phyloP scores from a whole-genome alignment of 495 filamentous ascomycete genomes.

The Hypoxylon cercidicola region DNA sequence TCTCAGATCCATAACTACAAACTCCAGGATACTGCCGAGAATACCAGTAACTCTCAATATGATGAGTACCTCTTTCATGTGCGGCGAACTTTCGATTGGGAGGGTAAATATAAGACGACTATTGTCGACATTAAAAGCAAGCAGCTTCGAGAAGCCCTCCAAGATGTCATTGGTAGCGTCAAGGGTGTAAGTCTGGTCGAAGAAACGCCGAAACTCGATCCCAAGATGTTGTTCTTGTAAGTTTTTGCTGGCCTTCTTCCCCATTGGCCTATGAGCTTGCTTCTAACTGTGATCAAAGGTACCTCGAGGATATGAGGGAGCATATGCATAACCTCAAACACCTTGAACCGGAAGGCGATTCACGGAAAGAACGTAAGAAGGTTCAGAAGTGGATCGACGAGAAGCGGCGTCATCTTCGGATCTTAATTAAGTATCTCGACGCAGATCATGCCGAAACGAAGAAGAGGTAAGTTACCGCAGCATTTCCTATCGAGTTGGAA shows the following conservation, averaged over 20 bases:
- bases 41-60: slow-evolving; percentile 77
- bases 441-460: slow-evolving; percentile 82
- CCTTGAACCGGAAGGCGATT: slow-evolving; percentile 54
- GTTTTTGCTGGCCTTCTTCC: slow-evolving; percentile 13
- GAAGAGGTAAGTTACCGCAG: slow-evolving; percentile 55
- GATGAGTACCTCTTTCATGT: slow-evolving; percentile 90
- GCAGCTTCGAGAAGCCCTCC: slow-evolving; percentile 74
- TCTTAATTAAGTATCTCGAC: slow-evolving; percentile 84
- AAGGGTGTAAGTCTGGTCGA: slow-evolving; percentile 84
- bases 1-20: slow-evolving; percentile 84
- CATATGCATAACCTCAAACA: slow-evolving; percentile 74
- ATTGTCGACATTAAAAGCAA: slow-evolving; percentile 89
- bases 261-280: too few species aligned
- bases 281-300: slow-evolving; percentile 49
- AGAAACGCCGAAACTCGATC: slow-evolving; percentile 81
- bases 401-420: slow-evolving; percentile 75
- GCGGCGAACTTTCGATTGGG: slow-evolving; percentile 85
- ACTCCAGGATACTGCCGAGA: slow-evolving; percentile 80
- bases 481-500: neutral
- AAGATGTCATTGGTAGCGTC: slow-evolving; percentile 81
- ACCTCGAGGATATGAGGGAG: slow-evolving; percentile 78
- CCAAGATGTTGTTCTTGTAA: slow-evolving; percentile 85
- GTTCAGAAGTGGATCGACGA: slow-evolving; percentile 72
- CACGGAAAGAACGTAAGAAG: slow-evolving; percentile 67
- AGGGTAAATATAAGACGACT: slow-evolving; percentile 83